Evolutionary conservation across 2,329 filamentous ascomycete species (phyloP), one percentile per base, ranked within the genome.

Genomic region (Septoria linicola): DNA sequence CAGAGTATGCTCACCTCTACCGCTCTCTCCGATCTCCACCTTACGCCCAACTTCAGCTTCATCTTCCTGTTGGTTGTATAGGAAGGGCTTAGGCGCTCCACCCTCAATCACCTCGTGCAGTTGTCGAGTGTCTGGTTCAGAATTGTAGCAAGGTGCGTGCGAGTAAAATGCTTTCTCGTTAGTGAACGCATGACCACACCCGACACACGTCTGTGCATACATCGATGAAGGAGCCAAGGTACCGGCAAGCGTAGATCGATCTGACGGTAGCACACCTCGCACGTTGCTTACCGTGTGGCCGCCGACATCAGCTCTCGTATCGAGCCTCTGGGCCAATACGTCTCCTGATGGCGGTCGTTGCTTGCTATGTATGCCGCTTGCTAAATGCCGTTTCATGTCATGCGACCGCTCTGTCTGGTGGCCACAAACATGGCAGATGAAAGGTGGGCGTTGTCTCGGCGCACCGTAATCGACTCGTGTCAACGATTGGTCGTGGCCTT

Each of bases 121-220:
- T 32, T 45, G 31, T 25, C 16, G 14, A 13, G 13, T 36, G 17
- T 23, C 32, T 13, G 19, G 11, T n/a, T 30, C 31, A 16, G 20
- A 11, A 13, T 35, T 20, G 10, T 45, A 36, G 31, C 42, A 45
- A 37, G 42, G 42, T 23, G 31, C 42, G 23, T 45, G 42, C 21
- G 16, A 13, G 14, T 23, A 37, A 21, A 45, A 45, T 3, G 13
- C 17, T 3, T 8, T 8, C 20, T 37, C 32, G n/a, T 45, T n/a
- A 5, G 27, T 32, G 20, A 45, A 45, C 13, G 20, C 14, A 19
- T 25, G 42, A 16, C 31, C 14, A 32, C 42, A 45, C 8, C 42
- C 42, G 19, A 35, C 23, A n/a, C 42, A 45, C 20, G 21, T n/a
- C 14, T 45, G 42, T 13, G 31, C 42, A 36, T 36, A 45, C 16